Evolutionary conservation across 257 asterid genomes (phyloP), one percentile per base, ranked within the genome.

Genomic region (Lantana camara): DNA sequence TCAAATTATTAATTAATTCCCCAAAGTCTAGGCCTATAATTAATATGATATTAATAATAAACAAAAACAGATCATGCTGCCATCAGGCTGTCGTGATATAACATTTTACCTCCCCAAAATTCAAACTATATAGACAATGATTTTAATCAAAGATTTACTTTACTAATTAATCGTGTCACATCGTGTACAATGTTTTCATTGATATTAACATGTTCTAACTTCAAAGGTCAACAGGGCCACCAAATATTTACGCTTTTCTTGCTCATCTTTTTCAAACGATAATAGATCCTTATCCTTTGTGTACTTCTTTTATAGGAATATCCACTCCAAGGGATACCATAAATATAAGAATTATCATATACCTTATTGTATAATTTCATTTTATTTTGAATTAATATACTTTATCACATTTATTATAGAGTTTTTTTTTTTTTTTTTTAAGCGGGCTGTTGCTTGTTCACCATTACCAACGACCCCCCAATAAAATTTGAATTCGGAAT

Each of bases 11-110:
- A 45, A 45, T 47, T 27, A 47, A n/a, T 30, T 7, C 40, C 40
- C 9, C 32, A 5, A 27, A 27, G 32, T 27, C 32, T 27, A 27
- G 5, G 32, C 32, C 32, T n/a, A n/a, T n/a, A 45, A 14, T 0
- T 21, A 21, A 15, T 3, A 27, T 15, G 44, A 29, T 27, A 7
- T 27, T 15, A 2, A 4, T 5, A n/a, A n/a, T 21, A 14, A 38
- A 16, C 35, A 37, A 57, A 50, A 12, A 16, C 16, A 51, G 59
- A 60, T 69, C 75, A 74, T 74, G 75, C 60, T 69, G 65, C 11
- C 75, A 66, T 74, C 79, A 74, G 16, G 10, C 29, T 9, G 46
- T 17, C 62, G 62, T 56, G 16, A 5, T 27, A 27, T 41, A 41
- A 37, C 44, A 2, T 7, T 37, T 6, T 37, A 10, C 13, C 44